Evolutionary conservation across 179 eudicot genomes (phyloP).

Genomic region (Spergularia azorica): DNA sequence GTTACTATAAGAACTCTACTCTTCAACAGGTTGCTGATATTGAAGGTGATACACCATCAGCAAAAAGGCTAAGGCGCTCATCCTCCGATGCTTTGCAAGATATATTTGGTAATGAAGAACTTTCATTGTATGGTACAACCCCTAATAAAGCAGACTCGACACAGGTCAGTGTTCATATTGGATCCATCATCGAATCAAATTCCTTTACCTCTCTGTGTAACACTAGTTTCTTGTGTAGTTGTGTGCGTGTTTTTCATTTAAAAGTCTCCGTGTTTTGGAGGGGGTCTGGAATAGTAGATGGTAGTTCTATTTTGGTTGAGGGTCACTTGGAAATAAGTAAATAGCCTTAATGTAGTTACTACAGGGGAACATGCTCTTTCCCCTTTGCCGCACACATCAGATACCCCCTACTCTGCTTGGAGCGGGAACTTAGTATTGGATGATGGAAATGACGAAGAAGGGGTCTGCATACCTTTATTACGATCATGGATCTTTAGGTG

Average conservation of each 20-base stretch:
- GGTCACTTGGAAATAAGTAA: background rate
- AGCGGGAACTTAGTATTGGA: background rate
- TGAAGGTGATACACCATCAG: constrained; percentile 71
- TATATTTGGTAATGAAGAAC: constrained; percentile 77
- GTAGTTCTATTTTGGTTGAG: background rate
- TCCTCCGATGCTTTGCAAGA: constrained; percentile 94
- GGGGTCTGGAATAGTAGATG: background rate
- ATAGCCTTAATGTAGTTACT: background rate
- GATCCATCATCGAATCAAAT: background rate
- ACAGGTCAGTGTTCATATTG: constrained; percentile 51
- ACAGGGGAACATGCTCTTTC: background rate
- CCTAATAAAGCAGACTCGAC: constrained; percentile 81
- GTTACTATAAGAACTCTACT: background rate
- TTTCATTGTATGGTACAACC: constrained; percentile 76
- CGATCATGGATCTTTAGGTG: constrained; percentile 3
- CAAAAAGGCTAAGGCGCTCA: constrained; percentile 72
- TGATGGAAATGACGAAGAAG: background rate
- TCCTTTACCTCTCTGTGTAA: constrained; percentile 6
- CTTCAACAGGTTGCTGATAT: constrained; percentile 73
- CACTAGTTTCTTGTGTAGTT: background rate
- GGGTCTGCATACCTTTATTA: background rate
- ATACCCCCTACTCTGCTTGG: background rate
- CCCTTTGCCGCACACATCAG: background rate
- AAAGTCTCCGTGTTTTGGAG: background rate
- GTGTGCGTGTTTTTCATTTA: background rate